phyloP scores from a whole-genome alignment of 2,329 filamentous ascomycete genomes.

The Cladophialophora yegresii region DNA sequence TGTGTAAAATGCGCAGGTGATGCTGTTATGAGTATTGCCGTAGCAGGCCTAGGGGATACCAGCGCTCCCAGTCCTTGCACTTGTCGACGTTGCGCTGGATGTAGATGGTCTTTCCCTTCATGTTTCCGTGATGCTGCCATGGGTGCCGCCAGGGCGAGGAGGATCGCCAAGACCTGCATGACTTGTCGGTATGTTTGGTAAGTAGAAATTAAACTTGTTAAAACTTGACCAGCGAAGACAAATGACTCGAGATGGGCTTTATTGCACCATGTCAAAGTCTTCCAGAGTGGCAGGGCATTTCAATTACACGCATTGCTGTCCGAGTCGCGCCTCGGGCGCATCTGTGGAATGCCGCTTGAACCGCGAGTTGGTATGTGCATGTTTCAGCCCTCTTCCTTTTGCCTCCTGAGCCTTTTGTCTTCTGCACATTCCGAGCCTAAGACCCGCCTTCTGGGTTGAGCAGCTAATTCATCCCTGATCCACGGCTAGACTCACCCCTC shows the following conservation, averaged over 20 bases:
- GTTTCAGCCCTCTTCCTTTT: conserved; percentile 1
- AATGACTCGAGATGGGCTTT: neutral
- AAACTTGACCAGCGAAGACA: conserved; percentile 14
- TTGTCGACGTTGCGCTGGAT: conserved; percentile 20
- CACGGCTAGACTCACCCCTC: conserved; percentile 6
- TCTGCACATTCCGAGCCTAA: conserved; percentile 6
- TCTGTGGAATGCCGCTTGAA: conserved; percentile 19
- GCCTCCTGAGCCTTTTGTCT: neutral
- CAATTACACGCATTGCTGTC: neutral
- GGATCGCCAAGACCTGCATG: conserved; percentile 14
- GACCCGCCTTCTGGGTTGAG: conserved; percentile 7
- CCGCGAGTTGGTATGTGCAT: conserved; percentile 21
- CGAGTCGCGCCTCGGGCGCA: conserved; percentile 2
- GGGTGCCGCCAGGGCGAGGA: conserved; percentile 16
- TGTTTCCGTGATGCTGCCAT: conserved; percentile 12
- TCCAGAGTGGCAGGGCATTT: conserved; percentile 14
- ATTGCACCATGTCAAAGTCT: neutral
- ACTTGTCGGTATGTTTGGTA: neutral
- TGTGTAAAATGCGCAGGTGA: no score
- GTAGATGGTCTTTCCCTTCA: conserved; percentile 22
- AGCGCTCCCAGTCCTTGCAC: conserved; percentile 13
- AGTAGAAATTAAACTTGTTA: neutral
- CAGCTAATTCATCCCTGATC: conserved; percentile 15
- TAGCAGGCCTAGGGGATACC: neutral
- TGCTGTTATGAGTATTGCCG: neutral